A percentile compares a stretch with the other conserved stretches of the same genome.
These are phyloP conservation scores for Penicillium crustosum DNA, from an alignment of 2,329 filamentous ascomycete species.

Conservation along the genomic window DNA sequence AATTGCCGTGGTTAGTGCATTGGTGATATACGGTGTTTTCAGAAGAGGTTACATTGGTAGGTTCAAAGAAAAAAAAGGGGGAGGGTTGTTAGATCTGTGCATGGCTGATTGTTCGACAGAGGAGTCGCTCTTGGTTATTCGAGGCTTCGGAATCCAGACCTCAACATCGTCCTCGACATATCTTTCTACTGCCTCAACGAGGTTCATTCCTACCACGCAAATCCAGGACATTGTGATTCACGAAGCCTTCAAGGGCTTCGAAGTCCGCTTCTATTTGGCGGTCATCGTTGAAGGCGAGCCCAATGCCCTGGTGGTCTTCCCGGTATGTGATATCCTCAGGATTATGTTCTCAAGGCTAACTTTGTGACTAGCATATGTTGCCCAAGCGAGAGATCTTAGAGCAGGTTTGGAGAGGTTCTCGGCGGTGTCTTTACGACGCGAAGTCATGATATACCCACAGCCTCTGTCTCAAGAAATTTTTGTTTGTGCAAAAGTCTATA, in stretches of 20 bases:
- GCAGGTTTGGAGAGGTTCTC: conserved; percentile 82
- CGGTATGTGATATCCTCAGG: conserved; percentile 48
- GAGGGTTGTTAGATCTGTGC: neutral
- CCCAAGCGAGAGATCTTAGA: conserved; percentile 75
- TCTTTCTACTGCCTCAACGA: conserved; percentile 60
- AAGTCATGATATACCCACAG: conserved; percentile 42
- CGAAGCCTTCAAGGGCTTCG: conserved; percentile 90
- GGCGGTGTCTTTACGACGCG: conserved; percentile 76
- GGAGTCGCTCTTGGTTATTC: conserved; percentile 84
- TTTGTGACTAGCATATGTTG: conserved; percentile 56
- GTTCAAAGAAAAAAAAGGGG: too few relatives aligned
- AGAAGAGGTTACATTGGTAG: conserved; percentile 54
- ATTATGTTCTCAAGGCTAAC: conserved; percentile 7
- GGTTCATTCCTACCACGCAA: conserved; percentile 84
- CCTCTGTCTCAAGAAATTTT: neutral
- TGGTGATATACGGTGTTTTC: conserved; percentile 48
- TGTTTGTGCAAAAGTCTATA: conserved; percentile 2
- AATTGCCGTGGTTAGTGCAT: conserved; percentile 39
- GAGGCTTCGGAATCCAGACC: conserved; percentile 88
- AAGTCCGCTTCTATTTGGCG: conserved; percentile 83
- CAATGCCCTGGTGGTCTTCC: conserved; percentile 93
- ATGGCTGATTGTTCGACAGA: conserved; percentile 50
- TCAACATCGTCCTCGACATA: conserved; percentile 69
- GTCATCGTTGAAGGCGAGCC: conserved; percentile 88
- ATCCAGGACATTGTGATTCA: conserved; percentile 94